Percentiles rank a stretch among this genome's conserved stretches.
Evolutionary conservation across 306 rosid species (phyloP).

Genomic region (Acacia melanoxylon): DNA sequence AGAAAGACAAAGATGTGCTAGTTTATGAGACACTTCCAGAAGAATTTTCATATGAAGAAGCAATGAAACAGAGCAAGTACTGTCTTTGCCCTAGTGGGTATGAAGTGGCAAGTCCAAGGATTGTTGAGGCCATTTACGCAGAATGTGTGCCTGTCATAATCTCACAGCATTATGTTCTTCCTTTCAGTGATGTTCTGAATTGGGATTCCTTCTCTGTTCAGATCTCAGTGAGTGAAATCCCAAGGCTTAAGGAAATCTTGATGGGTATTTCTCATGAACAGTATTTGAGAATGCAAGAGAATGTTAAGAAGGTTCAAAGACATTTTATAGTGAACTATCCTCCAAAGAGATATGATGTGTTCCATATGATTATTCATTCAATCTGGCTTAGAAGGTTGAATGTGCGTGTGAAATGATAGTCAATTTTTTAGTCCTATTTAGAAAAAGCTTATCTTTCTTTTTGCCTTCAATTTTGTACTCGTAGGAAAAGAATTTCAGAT

Average conservation of each 20-base stretch:
- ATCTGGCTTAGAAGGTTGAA: constrained; percentile 69
- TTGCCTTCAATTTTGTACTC: background rate
- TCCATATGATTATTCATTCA: constrained; percentile 63
- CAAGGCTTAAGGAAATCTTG: constrained; percentile 52
- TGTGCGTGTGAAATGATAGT: constrained; percentile 31
- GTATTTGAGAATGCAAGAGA: constrained; percentile 42
- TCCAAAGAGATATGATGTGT: constrained; percentile 53
- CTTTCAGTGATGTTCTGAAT: constrained; percentile 59
- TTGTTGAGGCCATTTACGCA: constrained; percentile 60
- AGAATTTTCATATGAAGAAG: constrained; percentile 44
- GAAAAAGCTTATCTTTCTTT: background rate
- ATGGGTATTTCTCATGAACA: constrained; percentile 43
- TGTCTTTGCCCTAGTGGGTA: constrained; percentile 58
- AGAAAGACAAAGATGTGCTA: constrained; percentile 47
- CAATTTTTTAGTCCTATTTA: background rate
- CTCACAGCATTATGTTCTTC: constrained; percentile 61
- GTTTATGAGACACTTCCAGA: constrained; percentile 51
- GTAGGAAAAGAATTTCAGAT: background rate
- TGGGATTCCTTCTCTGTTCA: constrained; percentile 56
- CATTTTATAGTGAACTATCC: constrained; percentile 58
- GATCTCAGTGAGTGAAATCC: constrained; percentile 46
- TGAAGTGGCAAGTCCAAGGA: constrained; percentile 70
- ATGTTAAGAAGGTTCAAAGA: constrained; percentile 53
- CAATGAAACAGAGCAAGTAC: constrained; percentile 51
- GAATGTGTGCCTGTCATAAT: constrained; percentile 58